Evolutionary conservation across 148 eudicot genomes (phyloP).

Genomic region (Fagopyrum esculentum): DNA sequence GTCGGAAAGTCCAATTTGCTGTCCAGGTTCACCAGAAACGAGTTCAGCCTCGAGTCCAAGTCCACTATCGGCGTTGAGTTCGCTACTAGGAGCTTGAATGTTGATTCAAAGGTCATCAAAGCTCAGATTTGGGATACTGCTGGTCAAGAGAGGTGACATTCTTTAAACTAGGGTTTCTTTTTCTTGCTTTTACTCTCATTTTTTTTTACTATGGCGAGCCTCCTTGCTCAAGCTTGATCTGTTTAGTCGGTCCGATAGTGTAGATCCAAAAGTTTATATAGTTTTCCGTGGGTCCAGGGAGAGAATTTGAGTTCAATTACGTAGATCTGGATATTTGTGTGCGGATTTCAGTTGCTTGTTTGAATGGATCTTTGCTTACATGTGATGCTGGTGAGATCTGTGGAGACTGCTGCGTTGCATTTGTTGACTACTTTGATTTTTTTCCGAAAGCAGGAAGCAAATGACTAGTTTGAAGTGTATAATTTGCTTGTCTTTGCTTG

Average conservation of each 20-base stretch:
- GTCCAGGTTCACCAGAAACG: conserved; percentile 32
- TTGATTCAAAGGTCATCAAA: conserved; percentile 32
- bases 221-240: background rate
- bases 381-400: background rate
- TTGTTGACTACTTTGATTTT: background rate
- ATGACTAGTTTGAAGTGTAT: no score
- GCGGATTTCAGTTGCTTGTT: no score
- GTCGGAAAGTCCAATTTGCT: conserved; percentile 38
- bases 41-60: conserved; percentile 37
- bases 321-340: background rate
- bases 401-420: background rate
- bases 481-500: no score
- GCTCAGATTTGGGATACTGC: conserved; percentile 50
- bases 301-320: background rate
- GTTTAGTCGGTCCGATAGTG: background rate
- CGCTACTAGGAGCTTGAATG: conserved; percentile 35
- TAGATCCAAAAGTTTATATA: no score
- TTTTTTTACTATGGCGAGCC: background rate
- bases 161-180: conserved; percentile 2
- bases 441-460: no score
- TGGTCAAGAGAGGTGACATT: conserved; percentile 34
- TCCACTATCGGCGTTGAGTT: conserved; percentile 40
- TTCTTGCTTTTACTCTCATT: background rate
- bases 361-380: no score
- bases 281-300: background rate